Evolutionary conservation across 2,329 filamentous ascomycete species (phyloP), one percentile per base, ranked within the genome.

Genomic region (Elsinoe perseae): DNA sequence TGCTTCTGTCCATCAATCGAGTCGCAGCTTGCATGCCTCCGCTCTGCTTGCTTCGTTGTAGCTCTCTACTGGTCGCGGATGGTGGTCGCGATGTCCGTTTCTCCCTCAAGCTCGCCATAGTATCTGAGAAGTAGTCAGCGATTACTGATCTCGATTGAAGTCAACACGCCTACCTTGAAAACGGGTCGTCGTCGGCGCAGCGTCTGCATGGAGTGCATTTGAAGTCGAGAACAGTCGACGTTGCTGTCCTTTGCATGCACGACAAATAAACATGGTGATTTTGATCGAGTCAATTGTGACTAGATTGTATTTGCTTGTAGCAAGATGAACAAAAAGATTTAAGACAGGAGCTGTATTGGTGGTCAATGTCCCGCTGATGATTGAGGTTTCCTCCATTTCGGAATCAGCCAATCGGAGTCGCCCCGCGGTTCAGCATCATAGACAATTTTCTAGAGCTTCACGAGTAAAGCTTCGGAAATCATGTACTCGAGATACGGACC

Each of bases 191-290:
- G 34, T 30, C 25, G 12, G 4, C 4, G 7, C 3, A 23, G 52
- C 38, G 2, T 40, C 36, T 40, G 32, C 52, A 18, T 28, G 18
- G 4, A 43, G 20, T 14, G 40, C n/a, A n/a, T n/a, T 44, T 4
- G 40, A 28, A 6, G 53, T 32, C 7, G 53, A 46, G 40, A 56
- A 56, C 25, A 56, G 27, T 14, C 53, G 23, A 4, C 18, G 38
- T 42, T 46, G 40, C 38, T 38, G 14, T 18, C 38, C 28, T 16
- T 20, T n/a, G 36, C 58, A 70, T 67, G 58, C 21, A 2, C 40
- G 16, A 23, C 53, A 56, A 18, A 56, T 21, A n/a, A 56, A 56
- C 53, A 56, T 56, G 4, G 14, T 56, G 8, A 12, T 48, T 3
- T 27, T 4, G n/a, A n/a, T n/a, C n/a, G n/a, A n/a, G n/a, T n/a